These are phyloP conservation scores for Podospora pseudocomata DNA, from an alignment of 495 filamentous ascomycete genomes.

Conservation along the genomic window DNA sequence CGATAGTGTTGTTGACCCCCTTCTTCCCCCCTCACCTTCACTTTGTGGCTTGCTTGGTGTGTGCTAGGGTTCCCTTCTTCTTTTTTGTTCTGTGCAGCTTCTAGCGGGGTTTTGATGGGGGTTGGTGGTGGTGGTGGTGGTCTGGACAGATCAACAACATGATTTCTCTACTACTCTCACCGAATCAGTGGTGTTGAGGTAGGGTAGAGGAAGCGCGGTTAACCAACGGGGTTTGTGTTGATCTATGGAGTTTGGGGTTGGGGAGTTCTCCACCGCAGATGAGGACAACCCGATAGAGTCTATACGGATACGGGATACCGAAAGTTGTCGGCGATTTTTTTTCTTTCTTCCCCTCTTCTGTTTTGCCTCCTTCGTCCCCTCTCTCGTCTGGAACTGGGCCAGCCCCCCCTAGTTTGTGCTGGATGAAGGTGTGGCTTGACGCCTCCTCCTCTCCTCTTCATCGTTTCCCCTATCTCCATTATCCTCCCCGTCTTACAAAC, in stretches of 20 bases:
- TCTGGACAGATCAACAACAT: background rate
- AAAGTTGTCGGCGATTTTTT: background rate
- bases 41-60: background rate
- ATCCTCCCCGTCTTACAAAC: background rate
- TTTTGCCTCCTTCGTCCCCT: background rate
- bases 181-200: background rate
- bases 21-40: too few species aligned
- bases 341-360: background rate
- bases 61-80: background rate
- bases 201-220: background rate
- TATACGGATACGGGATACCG: background rate
- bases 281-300: background rate
- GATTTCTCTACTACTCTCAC: background rate
- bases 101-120: background rate
- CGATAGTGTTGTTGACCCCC: constrained; percentile 4
- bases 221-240: background rate
- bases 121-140: too few species aligned
- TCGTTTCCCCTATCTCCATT: background rate
- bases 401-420: background rate
- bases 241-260: background rate
- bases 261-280: background rate
- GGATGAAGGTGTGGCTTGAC: background rate
- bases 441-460: background rate
- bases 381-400: background rate
- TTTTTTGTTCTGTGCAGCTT: background rate